Conservation (phyloP, 805 yeast species). For the Candida sakaeoensis region DNA sequence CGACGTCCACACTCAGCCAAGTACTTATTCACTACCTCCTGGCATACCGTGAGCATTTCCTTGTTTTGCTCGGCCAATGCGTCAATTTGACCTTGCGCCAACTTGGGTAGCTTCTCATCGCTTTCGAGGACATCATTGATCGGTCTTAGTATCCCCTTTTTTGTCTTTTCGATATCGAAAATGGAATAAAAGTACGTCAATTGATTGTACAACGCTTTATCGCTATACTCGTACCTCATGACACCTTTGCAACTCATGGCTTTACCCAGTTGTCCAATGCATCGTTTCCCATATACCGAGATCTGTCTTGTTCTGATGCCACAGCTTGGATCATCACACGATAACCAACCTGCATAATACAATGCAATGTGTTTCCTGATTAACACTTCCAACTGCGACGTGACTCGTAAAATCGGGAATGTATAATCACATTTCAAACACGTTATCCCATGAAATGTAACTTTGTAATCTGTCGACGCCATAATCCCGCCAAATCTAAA, state of each 20-base stretch:
- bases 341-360: constrained; percentile 84
- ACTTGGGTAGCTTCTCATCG: constrained; percentile 19
- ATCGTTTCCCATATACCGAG: constrained; percentile 83
- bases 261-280: constrained; percentile 63
- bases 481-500: constrained; percentile 76
- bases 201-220: constrained; percentile 82
- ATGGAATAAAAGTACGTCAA: constrained; percentile 71
- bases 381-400: constrained; percentile 70
- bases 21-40: constrained; percentile 65
- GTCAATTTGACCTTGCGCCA: constrained; percentile 53
- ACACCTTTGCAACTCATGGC: constrained; percentile 73
- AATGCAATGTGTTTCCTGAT: constrained; percentile 65
- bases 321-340: constrained; percentile 84
- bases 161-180: constrained; percentile 80
- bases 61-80: constrained; percentile 82
- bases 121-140: constrained; percentile 36
- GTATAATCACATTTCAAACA: constrained; percentile 59
- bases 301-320: constrained; percentile 77
- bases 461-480: constrained; percentile 54
- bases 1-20: constrained; percentile 81
- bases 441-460: constrained; percentile 65
- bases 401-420: constrained; percentile 52
- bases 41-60: constrained; percentile 49
- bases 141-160: constrained; percentile 52
- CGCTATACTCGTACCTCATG: constrained; percentile 72